phyloP scores from a whole-genome alignment of 2,329 filamentous ascomycete species.

The Trichophyton rubrum region DNA sequence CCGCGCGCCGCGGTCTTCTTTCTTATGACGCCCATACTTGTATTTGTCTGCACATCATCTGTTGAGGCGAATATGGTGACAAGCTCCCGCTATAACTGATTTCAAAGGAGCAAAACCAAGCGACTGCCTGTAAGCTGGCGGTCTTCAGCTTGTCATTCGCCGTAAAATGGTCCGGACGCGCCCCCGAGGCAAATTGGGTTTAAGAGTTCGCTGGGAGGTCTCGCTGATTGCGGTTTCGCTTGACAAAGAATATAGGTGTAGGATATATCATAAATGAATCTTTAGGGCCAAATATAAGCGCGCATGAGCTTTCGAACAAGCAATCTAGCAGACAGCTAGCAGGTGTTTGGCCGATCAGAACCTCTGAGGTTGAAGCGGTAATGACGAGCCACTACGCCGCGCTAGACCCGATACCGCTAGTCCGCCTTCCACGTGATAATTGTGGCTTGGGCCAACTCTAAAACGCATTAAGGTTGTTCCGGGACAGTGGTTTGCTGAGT shows the following conservation, averaged over 20 bases:
- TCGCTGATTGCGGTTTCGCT: not conserved
- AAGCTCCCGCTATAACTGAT: not conserved
- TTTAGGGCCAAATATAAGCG: not conserved
- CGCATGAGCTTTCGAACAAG: not conserved
- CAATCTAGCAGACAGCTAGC: not conserved
- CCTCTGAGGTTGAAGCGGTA: conserved; percentile 4
- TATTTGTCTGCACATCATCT: conserved; percentile 8
- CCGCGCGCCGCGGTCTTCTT: conserved; percentile 84
- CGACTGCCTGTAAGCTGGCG: not conserved
- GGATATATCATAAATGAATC: not conserved
- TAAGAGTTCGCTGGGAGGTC: no score
- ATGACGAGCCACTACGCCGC: not conserved
- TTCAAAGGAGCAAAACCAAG: not conserved
- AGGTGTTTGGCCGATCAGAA: not conserved
- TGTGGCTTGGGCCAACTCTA: not conserved
- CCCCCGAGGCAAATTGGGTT: not conserved
- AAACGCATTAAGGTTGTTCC: conserved; percentile 1
- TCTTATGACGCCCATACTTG: conserved; percentile 76
- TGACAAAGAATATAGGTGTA: not conserved
- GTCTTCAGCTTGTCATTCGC: not conserved
- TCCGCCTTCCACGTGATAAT: not conserved
- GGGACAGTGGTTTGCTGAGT: not conserved
- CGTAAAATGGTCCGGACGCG: not conserved
- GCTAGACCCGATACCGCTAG: not conserved
- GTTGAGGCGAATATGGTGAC: not conserved